Evolutionary conservation across 345 rosid genomes (phyloP).

Genomic region (Acer campestre): DNA sequence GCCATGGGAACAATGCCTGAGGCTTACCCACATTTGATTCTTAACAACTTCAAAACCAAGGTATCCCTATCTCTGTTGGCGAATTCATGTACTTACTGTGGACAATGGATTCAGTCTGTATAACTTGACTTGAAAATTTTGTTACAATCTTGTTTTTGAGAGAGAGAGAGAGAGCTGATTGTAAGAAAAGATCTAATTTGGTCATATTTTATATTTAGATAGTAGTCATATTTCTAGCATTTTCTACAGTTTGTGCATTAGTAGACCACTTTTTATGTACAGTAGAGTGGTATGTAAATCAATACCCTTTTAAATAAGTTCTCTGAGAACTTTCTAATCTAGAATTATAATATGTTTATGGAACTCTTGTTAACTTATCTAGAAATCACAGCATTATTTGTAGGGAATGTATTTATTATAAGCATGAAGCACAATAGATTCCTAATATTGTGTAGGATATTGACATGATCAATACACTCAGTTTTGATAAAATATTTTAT

Average conservation of each 20-base stretch:
- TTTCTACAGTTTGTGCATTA: neutral
- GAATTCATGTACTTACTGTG: neutral
- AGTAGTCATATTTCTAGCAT: neutral
- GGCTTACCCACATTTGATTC: constrained; percentile 89
- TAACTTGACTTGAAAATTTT: neutral
- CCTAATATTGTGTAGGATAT: neutral
- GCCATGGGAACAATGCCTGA: constrained; percentile 83
- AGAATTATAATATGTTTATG: neutral
- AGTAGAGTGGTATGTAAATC: neutral
- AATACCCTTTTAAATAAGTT: neutral
- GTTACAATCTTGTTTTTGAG: neutral
- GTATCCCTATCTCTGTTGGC: constrained; percentile 32
- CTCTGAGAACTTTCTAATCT: neutral
- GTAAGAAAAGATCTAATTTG: neutral
- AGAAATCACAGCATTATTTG: neutral
- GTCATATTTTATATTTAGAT: neutral
- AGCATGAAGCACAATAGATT: neutral
- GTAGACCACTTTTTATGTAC: neutral
- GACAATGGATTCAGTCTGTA: neutral
- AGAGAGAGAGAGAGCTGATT: neutral
- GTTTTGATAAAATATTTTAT: neutral
- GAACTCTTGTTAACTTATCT: neutral
- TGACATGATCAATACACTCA: neutral
- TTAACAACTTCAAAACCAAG: constrained; percentile 76
- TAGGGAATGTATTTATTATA: neutral